Evolutionary conservation across 768 basidiomycete species (phyloP).

Genomic region (Hygrocybe coccinea): DNA sequence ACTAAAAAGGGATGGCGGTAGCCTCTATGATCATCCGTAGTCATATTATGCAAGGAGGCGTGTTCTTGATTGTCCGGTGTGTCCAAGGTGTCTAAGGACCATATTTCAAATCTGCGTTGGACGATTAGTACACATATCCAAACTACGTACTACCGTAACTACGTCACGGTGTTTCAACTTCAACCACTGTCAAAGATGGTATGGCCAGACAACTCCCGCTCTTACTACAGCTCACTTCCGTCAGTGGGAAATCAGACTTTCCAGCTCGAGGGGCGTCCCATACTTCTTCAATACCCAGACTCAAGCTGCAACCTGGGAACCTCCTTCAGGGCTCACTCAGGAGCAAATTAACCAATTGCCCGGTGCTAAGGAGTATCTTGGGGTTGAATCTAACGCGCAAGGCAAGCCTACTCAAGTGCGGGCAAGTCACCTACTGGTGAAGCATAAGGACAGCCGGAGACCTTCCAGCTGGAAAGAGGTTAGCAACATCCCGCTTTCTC

Average conservation of each 20-base stretch:
- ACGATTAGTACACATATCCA: too few relatives aligned
- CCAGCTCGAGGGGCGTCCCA: conserved; percentile 66
- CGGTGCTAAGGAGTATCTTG: conserved; percentile 54
- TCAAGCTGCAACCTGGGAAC: conserved; percentile 74
- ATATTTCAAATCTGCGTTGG: too few relatives aligned
- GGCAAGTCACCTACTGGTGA: conserved; percentile 93
- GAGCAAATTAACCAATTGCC: conserved; percentile 61
- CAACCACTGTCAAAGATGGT: conserved; percentile 9
- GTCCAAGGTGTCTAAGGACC: too few relatives aligned
- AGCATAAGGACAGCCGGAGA: conserved; percentile 76
- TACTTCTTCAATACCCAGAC: conserved; percentile 85
- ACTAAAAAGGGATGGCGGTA: conserved; percentile 50
- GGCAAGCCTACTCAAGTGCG: conserved; percentile 49
- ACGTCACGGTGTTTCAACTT: background rate
- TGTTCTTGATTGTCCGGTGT: background rate
- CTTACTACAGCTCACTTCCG: background rate
- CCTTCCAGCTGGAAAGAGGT: conserved; percentile 86
- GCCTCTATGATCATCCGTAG: conserved; percentile 29
- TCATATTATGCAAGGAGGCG: background rate
- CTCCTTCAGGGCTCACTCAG: conserved; percentile 55
- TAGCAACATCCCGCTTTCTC: conserved; percentile 20
- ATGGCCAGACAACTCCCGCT: background rate
- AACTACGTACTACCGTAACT: too few relatives aligned
- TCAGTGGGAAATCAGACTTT: conserved; percentile 84
- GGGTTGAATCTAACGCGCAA: conserved; percentile 8